These are phyloP conservation scores for Curvularia lunata DNA, from an alignment of 2,329 filamentous ascomycete species.

Conservation along the genomic window DNA sequence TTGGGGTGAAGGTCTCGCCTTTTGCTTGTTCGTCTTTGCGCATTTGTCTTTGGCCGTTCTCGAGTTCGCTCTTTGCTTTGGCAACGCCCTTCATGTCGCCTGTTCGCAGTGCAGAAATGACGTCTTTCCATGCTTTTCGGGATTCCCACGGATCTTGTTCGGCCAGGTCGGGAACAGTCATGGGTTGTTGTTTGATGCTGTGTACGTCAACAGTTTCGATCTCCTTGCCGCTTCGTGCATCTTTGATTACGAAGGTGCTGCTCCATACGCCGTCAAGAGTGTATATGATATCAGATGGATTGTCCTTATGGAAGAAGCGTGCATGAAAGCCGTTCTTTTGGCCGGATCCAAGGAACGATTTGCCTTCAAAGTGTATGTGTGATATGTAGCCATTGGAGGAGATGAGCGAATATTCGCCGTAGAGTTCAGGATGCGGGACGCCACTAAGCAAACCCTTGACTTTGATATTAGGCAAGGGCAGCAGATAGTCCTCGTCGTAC, in stretches of 20 bases:
- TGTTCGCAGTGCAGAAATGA: slow-evolving; percentile 47
- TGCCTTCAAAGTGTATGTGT: slow-evolving; percentile 54
- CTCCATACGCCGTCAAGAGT: slow-evolving; percentile 53
- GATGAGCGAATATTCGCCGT: slow-evolving; percentile 51
- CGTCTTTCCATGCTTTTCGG: slow-evolving; percentile 52
- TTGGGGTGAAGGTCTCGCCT: slow-evolving; percentile 47
- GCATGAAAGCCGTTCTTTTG: slow-evolving; percentile 53
- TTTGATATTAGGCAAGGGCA: slow-evolving; percentile 55
- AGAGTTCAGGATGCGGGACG: slow-evolving; percentile 53
- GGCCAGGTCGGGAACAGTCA: slow-evolving; percentile 37
- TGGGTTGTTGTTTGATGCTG: slow-evolving; percentile 25
- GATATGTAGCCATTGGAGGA: slow-evolving; percentile 52
- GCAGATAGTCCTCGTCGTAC: slow-evolving; percentile 54
- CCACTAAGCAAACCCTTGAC: slow-evolving; percentile 55
- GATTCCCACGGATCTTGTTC: slow-evolving; percentile 56
- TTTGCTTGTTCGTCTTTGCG: slow-evolving; percentile 47
- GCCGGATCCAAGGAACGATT: slow-evolving; percentile 50
- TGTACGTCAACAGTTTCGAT: slow-evolving; percentile 49
- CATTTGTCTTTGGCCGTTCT: slow-evolving; percentile 52
- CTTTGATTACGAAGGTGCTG: slow-evolving; percentile 48
- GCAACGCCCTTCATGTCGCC: slow-evolving; percentile 52
- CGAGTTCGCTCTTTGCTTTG: slow-evolving; percentile 42
- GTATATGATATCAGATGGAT: slow-evolving; percentile 45
- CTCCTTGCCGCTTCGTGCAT: slow-evolving; percentile 40
- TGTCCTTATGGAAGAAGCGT: slow-evolving; percentile 45